Base-by-base conservation (phyloP, 495 filamentous ascomycete genomes). In the Neurospora pannonica region DNA sequence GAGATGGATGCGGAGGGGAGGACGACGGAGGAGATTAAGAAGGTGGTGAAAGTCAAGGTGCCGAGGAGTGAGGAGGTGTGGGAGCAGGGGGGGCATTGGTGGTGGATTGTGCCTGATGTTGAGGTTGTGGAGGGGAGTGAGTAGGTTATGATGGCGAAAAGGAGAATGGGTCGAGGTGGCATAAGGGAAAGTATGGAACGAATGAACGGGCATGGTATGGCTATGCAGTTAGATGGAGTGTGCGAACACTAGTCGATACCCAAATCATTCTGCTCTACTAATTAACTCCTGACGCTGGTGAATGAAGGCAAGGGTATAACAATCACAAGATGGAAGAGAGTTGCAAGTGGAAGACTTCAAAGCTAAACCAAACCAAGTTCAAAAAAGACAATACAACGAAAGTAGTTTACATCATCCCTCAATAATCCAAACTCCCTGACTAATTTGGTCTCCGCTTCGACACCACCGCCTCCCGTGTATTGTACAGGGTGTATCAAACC, bases 51-150 rank as follows among this genome's bases (percentile, higher is more conserved):
- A 71, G 88, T 90, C 10, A 85, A 84, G 71, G 85, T 92, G 54
- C 89, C 89, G 2, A 83, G 83, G 43, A 67, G 54, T 67, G 54
- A 67, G 28, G 15, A 67, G 31, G 54, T 67, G 13, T 78, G 85
- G 7, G 88, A 85, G 5, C 87, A 88, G 77, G 78, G 81, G 24
- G 91, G 92, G 84, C 89, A 92, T 83, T 89, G 90, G 76, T 93
- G 91, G 89, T 96, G 93, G 93, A 85, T 90, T 74, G 91, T 95
- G 73, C 92, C 92, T 6, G 90, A 90, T 79, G 76, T 94, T 17
- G 60, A 75, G 74, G 77, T 75, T 62, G 67, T 70, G 48, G 21
- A 34, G 72, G 42, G 39, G 48, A 4, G 7, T 31, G 54, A 34
- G 24, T 54, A 54, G 43, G 8, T 21, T 1, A 5, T 54, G 46